Conservation (phyloP, 352 stramenopile species). For the Phytophthora pini region DNA sequence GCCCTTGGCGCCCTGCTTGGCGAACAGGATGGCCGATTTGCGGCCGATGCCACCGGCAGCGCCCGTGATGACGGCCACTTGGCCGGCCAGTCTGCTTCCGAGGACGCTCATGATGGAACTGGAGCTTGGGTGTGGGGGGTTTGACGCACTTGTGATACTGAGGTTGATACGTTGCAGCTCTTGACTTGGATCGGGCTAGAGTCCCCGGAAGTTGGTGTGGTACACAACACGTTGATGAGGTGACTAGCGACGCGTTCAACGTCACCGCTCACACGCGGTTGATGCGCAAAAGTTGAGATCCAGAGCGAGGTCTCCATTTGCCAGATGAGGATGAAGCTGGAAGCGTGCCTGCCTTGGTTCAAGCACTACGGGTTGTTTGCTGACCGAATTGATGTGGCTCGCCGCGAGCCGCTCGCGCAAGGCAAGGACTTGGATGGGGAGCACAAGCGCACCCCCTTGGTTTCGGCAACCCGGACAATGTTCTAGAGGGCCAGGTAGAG, state of each 20-base stretch:
- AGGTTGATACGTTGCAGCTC: slow-evolving; percentile 1
- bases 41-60: slow-evolving; percentile 84
- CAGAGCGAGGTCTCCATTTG: slow-evolving; percentile 11
- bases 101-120: slow-evolving; percentile 54
- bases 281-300: slow-evolving; percentile 15
- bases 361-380: slow-evolving; percentile 19
- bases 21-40: slow-evolving; percentile 85
- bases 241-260: slow-evolving; percentile 7
- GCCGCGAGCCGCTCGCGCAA: background rate
- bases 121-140: slow-evolving; percentile 1
- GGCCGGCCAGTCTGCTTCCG: slow-evolving; percentile 63
- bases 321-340: too few species aligned
- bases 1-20: slow-evolving; percentile 76
- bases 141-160: slow-evolving; percentile 32
- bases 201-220: slow-evolving; percentile 5
- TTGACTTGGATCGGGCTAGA: slow-evolving; percentile 14
- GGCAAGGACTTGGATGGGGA: slow-evolving; percentile 15
- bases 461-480: too few species aligned
- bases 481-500: background rate
- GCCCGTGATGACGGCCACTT: slow-evolving; percentile 86
- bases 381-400: background rate
- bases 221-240: slow-evolving; percentile 4
- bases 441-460: slow-evolving; percentile 5
- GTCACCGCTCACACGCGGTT: slow-evolving; percentile 17
- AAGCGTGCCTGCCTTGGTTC: slow-evolving; percentile 4